A percentile compares a stretch with the other conserved stretches of the same genome.
Conservation (phyloP, 139 green algal species). For the Choricystis sp. region DNA sequence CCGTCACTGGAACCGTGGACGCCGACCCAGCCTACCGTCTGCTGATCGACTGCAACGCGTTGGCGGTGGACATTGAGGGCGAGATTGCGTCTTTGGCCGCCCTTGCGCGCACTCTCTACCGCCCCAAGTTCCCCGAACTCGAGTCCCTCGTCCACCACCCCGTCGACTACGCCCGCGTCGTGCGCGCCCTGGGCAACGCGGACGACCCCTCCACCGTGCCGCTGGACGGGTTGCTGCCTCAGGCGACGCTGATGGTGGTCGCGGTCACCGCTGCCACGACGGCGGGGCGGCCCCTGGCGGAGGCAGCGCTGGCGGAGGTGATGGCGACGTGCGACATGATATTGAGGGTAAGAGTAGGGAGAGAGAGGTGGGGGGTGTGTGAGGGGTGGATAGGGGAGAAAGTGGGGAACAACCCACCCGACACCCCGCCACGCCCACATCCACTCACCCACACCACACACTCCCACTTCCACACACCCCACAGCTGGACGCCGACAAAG, state of each 20-base stretch:
- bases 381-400: background rate
- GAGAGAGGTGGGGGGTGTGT: background rate
- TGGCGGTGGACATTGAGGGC: conserved; percentile 93
- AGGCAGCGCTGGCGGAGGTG: conserved; percentile 26
- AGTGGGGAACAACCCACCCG: background rate
- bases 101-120: conserved; percentile 46
- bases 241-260: conserved; percentile 92
- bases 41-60: conserved; percentile 88
- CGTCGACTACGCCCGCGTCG: conserved; percentile 80
- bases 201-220: conserved; percentile 46
- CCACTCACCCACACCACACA: too few relatives aligned
- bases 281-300: conserved; percentile 43
- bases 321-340: background rate
- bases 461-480: too few relatives aligned
- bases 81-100: conserved; percentile 78
- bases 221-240: conserved; percentile 55
- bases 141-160: conserved; percentile 79
- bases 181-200: conserved; percentile 64
- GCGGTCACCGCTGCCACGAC: conserved; percentile 92
- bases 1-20: too few relatives aligned
- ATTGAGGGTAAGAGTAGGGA: too few relatives aligned
- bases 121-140: conserved; percentile 79
- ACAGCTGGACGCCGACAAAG: conserved; percentile 72
- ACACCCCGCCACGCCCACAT: too few relatives aligned
- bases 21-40: conserved; percentile 29